Evolutionary conservation across 2,329 filamentous ascomycete species (phyloP), one percentile per base, ranked within the genome.

Genomic region (Tetracladium maxilliforme): DNA sequence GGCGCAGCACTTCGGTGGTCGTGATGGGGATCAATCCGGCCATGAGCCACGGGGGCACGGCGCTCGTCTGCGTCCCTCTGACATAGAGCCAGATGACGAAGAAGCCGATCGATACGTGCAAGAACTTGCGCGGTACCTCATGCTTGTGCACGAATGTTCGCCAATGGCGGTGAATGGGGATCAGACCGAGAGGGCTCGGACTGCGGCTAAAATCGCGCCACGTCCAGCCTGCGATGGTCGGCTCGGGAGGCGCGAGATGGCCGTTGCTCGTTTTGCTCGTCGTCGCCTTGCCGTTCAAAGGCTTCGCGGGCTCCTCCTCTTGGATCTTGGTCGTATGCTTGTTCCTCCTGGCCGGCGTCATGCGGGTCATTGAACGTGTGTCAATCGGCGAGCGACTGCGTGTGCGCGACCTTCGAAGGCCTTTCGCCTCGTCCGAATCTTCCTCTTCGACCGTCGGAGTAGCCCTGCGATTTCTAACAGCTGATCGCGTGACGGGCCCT

Each of bases 51-150:
- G 90, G 87, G 21, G 86, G 77, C 25, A 98, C 87, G 11, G 75
- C 55, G 12, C 58, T 59, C 1, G 81, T 70, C 48, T 93, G 84
- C 5, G 76, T 68, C 29, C 84, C 87, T 14, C 66, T 70, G 24
- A 70, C 62, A 51, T 95, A 98, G 19, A 95, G 67, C 57, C 76
- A 80, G 22, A 93, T 66, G 12, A 87, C 83, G 32, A 95, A 64
- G 56, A 95, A 95, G 27, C 90, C 90, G 45, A 98, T 98, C 23
- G 86, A 94, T 29, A 95, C 82, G 48, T 98, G 90, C 19, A 98
- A 64, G 20, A 74, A 59, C 52, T 98, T 98, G 40, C 90, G 77
- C 7, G 90, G 90, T 26, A 98, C 86, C 54, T 98, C 90, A 52
- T 98, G 87, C 42, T 83, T 84, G 63, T 98, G 90, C 34, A 93